Evolutionary conservation across 2,329 filamentous ascomycete genomes (phyloP).

Genomic region (Aspergillus viridinutans): DNA sequence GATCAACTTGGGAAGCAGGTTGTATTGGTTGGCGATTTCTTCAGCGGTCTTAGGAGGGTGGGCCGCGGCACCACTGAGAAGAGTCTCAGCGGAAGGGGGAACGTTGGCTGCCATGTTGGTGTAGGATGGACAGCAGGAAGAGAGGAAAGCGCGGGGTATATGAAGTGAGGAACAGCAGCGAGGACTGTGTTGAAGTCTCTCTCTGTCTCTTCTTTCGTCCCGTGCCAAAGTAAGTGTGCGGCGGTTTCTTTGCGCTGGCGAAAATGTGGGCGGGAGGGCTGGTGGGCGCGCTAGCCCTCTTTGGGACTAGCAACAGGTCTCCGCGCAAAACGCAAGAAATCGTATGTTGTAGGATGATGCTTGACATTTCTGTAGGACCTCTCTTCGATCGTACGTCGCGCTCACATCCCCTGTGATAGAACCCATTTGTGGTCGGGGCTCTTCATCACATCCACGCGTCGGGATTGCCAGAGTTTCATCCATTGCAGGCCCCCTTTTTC

Average conservation of each 20-base stretch:
- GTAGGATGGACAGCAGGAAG: conserved; percentile 6
- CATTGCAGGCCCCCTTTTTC: conserved; percentile 2
- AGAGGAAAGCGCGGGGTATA: conserved; percentile 13
- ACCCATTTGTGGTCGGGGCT: background rate
- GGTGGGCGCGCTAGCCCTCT: conserved; percentile 28
- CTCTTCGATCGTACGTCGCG: conserved; percentile 1
- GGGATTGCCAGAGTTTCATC: conserved; percentile 7
- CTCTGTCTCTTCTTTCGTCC: background rate
- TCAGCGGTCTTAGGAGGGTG: conserved; percentile 40
- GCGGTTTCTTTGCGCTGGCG: conserved; percentile 23
- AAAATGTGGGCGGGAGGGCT: conserved; percentile 32
- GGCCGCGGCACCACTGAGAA: conserved; percentile 47
- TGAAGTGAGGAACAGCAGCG: conserved; percentile 7
- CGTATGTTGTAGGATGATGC: conserved; percentile 12
- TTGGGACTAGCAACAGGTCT: conserved; percentile 21
- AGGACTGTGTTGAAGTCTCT: conserved; percentile 10
- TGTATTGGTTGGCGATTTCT: conserved; percentile 66
- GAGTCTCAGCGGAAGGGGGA: conserved; percentile 46
- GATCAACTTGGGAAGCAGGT: conserved; percentile 83
- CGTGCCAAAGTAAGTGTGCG: conserved; percentile 18
- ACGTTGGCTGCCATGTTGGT: conserved; percentile 51
- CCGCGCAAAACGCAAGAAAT: conserved; percentile 22
- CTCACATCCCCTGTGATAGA: background rate
- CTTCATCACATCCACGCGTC: background rate
- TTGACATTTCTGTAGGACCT: conserved; percentile 3